These are phyloP conservation scores for Telfairia occidentalis DNA, from an alignment of 331 rosid species.

Conservation along the genomic window DNA sequence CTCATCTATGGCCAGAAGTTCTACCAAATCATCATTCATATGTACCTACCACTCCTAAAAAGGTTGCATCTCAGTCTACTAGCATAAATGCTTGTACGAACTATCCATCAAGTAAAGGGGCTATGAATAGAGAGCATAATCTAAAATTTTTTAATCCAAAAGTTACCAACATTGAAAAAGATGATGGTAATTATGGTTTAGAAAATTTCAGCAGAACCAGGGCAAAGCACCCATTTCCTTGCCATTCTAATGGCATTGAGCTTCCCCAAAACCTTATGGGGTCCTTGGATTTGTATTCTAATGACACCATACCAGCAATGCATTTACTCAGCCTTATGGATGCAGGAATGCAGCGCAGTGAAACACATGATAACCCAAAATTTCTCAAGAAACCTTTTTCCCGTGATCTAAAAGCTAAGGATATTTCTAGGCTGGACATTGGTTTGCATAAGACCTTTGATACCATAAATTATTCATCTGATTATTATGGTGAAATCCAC, in stretches of 20 bases:
- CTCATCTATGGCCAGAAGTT: conserved; percentile 52
- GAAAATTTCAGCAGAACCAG: conserved; percentile 44
- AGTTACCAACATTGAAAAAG: conserved; percentile 1
- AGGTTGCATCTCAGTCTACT: conserved; percentile 38
- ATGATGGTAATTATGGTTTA: conserved; percentile 18
- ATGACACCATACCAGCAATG: conserved; percentile 95
- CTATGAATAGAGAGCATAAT: conserved; percentile 23
- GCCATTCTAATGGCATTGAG: conserved; percentile 44
- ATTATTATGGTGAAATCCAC: conserved; percentile 31
- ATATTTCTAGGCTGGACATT: conserved; percentile 27
- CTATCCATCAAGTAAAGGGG: conserved; percentile 38
- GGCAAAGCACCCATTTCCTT: conserved; percentile 42
- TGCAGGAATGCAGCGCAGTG: conserved; percentile 66
- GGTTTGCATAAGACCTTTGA: conserved; percentile 41
- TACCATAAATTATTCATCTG: conserved; percentile 35
- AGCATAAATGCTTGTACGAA: neutral
- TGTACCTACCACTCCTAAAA: conserved; percentile 28
- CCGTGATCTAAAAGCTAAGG: conserved; percentile 42
- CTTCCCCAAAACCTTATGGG: conserved; percentile 45
- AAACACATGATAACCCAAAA: conserved; percentile 41
- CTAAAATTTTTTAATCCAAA: conserved; percentile 33
- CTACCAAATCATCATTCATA: conserved; percentile 28
- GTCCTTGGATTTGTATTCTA: conserved; percentile 68
- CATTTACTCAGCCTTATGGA: conserved; percentile 99
- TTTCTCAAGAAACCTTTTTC: conserved; percentile 42